Base-by-base conservation (phyloP, 164 flowering plant species). In the Tinospora cordifolia region DNA sequence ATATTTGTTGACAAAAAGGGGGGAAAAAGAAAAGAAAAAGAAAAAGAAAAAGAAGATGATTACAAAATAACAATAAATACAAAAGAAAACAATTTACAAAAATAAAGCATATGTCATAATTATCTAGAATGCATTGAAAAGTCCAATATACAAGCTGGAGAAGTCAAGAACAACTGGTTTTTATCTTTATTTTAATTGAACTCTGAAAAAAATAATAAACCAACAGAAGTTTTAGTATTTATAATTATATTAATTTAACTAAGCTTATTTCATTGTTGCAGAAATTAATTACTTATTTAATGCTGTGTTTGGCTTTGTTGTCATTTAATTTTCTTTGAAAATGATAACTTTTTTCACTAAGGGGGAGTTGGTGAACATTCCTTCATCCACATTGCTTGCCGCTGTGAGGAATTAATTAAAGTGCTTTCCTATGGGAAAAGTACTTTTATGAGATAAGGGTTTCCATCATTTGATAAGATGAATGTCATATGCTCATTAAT, bases 401-500 rank as follows among this genome's bases (percentile, higher is more conserved):
- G 47, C 9, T 44, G 47, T 9, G 47, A 44, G 47, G 47, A 44
- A 44, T 41, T 41, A 41, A 8, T 41, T 41, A 41, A 41, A 41
- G 46, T 41, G 46, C 46, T 41, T 54, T 19, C 36, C 36, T 30
- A 30, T 30, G 24, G 3, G 60, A n/a, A n/a, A 22, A 3, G 25
- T 54, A 54, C 60, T 54, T 54, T 54, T 54, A n/a, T n/a, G n/a
- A 24, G 25, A 54, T 54, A 54, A 30, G 36, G 60, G 60, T 15
- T 54, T 54, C 60, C 60, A 54, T 54, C 60, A 54, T 54, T 54
- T 54, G 60, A 54, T 54, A 54, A 54, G 60, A 54, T 54, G 25
- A 51, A n/a, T 15, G 0, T 51, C 8, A 41, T 41, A 41, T 41
- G 46, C 13, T 30, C 36, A 30, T 8, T 51, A 54, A 8, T 21